These are phyloP conservation scores for Apostasia ramifera DNA, from an alignment of 106 monocot species.

Conservation along the genomic window DNA sequence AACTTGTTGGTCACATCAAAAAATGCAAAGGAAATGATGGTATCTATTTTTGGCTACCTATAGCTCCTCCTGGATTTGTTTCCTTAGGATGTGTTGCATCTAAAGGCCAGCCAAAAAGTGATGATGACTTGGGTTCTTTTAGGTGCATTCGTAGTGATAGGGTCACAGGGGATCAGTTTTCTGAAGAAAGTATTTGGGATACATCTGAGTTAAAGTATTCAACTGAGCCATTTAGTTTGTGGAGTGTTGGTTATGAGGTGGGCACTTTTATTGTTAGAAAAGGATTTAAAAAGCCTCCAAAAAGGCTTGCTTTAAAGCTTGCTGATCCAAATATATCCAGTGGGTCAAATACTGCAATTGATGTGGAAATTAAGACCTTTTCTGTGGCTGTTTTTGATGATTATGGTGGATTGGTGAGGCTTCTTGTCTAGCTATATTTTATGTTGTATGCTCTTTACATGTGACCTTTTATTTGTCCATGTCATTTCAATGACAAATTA, in stretches of 20 bases:
- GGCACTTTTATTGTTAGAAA: slow-evolving; percentile 88
- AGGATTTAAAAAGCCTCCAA: slow-evolving; percentile 82
- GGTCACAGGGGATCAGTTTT: slow-evolving; percentile 69
- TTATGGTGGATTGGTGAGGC: slow-evolving; percentile 84
- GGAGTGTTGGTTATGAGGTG: slow-evolving; percentile 58
- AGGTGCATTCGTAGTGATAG: slow-evolving; percentile 94
- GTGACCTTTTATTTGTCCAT: neutral
- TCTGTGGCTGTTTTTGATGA: slow-evolving; percentile 94
- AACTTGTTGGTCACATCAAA: slow-evolving; percentile 66
- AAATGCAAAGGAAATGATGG: slow-evolving; percentile 54
- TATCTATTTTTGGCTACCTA: slow-evolving; percentile 81
- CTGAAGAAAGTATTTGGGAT: slow-evolving; percentile 94
- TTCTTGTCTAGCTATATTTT: neutral
- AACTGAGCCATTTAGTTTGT: slow-evolving; percentile 73
- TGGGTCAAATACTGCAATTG: slow-evolving; percentile 53
- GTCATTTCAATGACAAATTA: neutral
- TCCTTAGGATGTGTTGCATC: slow-evolving; percentile 84
- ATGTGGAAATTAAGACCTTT: slow-evolving; percentile 75
- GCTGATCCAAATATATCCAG: slow-evolving; percentile 39
- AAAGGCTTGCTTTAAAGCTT: slow-evolving; percentile 79
- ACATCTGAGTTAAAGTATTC: slow-evolving; percentile 41
- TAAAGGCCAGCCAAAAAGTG: slow-evolving; percentile 49
- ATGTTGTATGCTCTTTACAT: neutral
- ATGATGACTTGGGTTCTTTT: slow-evolving; percentile 53
- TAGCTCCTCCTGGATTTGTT: slow-evolving; percentile 89